These are phyloP conservation scores for Syzygium jambos DNA, from an alignment of 345 rosid species.

Conservation along the genomic window DNA sequence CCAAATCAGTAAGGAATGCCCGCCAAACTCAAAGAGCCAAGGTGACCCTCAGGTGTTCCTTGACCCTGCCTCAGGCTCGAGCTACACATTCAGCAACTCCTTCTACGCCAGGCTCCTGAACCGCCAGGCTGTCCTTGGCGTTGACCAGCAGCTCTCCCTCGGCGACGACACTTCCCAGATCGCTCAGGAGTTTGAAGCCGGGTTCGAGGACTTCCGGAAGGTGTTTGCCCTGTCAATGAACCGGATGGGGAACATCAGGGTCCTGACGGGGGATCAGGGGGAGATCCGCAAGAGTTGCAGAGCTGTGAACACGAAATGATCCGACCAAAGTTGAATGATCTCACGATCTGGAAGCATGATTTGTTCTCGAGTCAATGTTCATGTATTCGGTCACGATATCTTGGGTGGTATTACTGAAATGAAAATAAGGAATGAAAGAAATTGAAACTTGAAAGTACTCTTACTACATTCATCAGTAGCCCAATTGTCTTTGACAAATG, in stretches of 20 bases:
- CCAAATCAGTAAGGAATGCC: conserved; percentile 34
- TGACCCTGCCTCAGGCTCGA: conserved; percentile 45
- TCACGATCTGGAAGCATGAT: background rate
- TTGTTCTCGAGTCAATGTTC: background rate
- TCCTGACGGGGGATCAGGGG: conserved; percentile 48
- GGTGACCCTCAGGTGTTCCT: conserved; percentile 47
- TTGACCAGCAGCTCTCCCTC: conserved; percentile 60
- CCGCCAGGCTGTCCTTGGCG: conserved; percentile 41
- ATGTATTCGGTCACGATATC: background rate
- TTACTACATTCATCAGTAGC: background rate
- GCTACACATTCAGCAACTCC: conserved; percentile 34
- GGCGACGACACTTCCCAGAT: conserved; percentile 35
- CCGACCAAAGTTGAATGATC: background rate
- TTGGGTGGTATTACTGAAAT: background rate
- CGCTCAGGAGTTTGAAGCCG: conserved; percentile 33
- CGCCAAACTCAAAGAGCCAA: conserved; percentile 33
- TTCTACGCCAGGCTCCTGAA: conserved; percentile 40
- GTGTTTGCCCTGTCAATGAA: conserved; percentile 54
- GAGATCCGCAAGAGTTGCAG: conserved; percentile 55
- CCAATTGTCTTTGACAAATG: too few relatives aligned
- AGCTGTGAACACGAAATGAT: background rate
- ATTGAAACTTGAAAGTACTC: background rate
- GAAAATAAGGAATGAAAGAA: background rate
- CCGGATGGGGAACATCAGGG: conserved; percentile 59
- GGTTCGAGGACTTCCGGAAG: conserved; percentile 51